These are phyloP conservation scores for Tulasnella sp. DNA, from an alignment of 768 basidiomycete genomes.

Conservation along the genomic window DNA sequence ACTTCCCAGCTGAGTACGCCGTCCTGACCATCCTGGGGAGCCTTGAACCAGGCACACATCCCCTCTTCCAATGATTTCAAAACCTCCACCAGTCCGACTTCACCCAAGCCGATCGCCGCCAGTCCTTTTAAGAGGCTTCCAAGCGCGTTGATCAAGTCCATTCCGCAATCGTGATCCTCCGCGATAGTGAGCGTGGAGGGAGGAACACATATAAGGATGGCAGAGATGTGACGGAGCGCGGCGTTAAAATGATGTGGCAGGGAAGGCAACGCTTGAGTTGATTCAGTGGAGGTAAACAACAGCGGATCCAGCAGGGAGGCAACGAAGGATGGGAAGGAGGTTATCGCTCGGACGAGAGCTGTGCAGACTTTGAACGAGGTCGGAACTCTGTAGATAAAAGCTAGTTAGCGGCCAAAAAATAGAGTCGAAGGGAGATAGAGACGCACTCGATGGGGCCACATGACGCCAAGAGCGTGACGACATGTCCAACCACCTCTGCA, in stretches of 20 bases:
- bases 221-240: not conserved
- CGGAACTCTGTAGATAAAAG: not conserved
- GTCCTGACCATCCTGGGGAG: not conserved
- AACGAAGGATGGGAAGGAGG: not conserved
- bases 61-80: slow-evolving; percentile 5
- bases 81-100: not conserved
- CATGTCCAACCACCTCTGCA: not conserved
- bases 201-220: not conserved
- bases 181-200: not conserved
- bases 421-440: not conserved
- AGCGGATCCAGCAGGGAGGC: too few species aligned
- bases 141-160: not conserved
- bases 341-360: not conserved
- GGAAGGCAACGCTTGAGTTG: too few species aligned
- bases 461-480: not conserved
- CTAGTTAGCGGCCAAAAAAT: not conserved
- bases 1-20: not conserved
- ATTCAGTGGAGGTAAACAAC: too few species aligned
- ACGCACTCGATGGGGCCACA: slow-evolving; percentile 4
- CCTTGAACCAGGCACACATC: slow-evolving; percentile 5
- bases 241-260: not conserved
- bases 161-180: not conserved
- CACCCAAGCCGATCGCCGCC: too few species aligned
- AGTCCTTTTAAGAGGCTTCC: not conserved
- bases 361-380: not conserved